Percentiles rank a stretch among this genome's conserved stretches.
Conservation (phyloP, 805 yeast species). For the Candida andamanensis region DNA sequence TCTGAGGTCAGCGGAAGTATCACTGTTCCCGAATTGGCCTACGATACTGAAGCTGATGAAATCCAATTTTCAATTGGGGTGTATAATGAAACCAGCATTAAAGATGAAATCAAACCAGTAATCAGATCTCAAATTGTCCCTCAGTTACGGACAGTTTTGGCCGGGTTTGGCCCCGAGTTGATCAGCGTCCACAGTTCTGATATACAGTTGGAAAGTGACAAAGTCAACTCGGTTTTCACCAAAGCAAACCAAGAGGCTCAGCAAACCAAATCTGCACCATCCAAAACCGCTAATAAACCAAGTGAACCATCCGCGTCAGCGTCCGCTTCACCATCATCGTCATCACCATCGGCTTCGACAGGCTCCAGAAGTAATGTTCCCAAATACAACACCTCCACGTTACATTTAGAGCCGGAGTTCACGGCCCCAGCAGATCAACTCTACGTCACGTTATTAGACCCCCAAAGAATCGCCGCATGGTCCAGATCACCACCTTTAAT, state of each 20-base stretch:
- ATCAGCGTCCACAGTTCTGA: slow-evolving; percentile 74
- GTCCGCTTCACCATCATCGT: slow-evolving; percentile 1
- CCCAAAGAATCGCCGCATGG: slow-evolving; percentile 85
- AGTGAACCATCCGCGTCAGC: slow-evolving; percentile 8
- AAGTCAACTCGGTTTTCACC: slow-evolving; percentile 35
- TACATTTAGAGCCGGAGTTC: slow-evolving; percentile 74
- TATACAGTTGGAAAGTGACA: slow-evolving; percentile 65
- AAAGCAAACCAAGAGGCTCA: slow-evolving; percentile 46
- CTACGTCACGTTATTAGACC: slow-evolving; percentile 70
- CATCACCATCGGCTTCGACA: slow-evolving; percentile 2
- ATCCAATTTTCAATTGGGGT: slow-evolving; percentile 78
- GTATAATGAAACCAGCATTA: slow-evolving; percentile 44
- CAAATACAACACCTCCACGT: slow-evolving; percentile 74
- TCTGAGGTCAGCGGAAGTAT: slow-evolving; percentile 60
- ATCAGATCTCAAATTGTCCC: slow-evolving; percentile 59
- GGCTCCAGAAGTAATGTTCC: slow-evolving; percentile 35
- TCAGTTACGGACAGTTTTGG: slow-evolving; percentile 54
- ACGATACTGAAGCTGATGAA: slow-evolving; percentile 82
- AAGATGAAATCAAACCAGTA: slow-evolving; percentile 49
- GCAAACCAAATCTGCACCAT: not conserved
- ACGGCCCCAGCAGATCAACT: slow-evolving; percentile 85
- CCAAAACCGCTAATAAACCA: not conserved
- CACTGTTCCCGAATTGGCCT: slow-evolving; percentile 86
- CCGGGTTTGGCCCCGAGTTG: slow-evolving; percentile 71
- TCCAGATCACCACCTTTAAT: slow-evolving; percentile 67